A percentile compares a stretch with the other conserved stretches of the same genome.
Conservation (phyloP, 306 rosid species). For the Rubus idaeus region DNA sequence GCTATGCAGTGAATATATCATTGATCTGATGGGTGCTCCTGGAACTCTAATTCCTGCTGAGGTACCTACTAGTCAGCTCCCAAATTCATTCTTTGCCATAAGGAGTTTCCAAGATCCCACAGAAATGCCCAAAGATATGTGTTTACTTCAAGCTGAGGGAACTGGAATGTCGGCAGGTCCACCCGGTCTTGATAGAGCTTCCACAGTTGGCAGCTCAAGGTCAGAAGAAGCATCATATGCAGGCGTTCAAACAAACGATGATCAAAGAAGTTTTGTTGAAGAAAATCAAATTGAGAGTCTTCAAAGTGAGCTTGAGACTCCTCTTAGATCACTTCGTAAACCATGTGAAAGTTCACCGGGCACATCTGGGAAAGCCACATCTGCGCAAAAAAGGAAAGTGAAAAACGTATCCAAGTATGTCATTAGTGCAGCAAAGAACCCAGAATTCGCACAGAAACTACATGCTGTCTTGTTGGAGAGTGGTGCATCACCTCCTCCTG, state of each 20-base stretch:
- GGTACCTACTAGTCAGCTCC: slow-evolving; percentile 84
- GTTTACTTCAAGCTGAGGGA: slow-evolving; percentile 40
- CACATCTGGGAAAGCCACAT: slow-evolving; percentile 49
- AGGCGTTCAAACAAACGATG: slow-evolving; percentile 43
- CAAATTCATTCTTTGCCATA: slow-evolving; percentile 61
- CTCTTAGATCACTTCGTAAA: slow-evolving; percentile 32
- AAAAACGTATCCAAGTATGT: slow-evolving; percentile 85
- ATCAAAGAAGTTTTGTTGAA: slow-evolving; percentile 32
- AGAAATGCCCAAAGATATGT: slow-evolving; percentile 41
- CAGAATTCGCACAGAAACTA: slow-evolving; percentile 82
- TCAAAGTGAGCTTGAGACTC: slow-evolving; percentile 41
- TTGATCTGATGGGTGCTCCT: slow-evolving; percentile 99
- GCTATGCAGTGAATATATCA: slow-evolving; percentile 88
- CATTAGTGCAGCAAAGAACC: slow-evolving; percentile 83
- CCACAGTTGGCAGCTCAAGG: slow-evolving; percentile 40
- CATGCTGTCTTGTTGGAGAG: slow-evolving; percentile 86
- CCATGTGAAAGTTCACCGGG: slow-evolving; percentile 50
- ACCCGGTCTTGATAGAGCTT: slow-evolving; percentile 36
- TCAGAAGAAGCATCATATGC: slow-evolving; percentile 46
- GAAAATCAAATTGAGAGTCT: slow-evolving; percentile 44
- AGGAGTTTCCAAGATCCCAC: slow-evolving; percentile 61
- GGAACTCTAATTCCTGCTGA: slow-evolving; percentile 95
- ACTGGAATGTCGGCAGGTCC: slow-evolving; percentile 37
- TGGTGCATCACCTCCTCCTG: slow-evolving; percentile 92
- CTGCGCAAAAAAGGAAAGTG: slow-evolving; percentile 76